phyloP scores from a whole-genome alignment of 2,329 filamentous ascomycete species.

The Parastagonospora nodorum region DNA sequence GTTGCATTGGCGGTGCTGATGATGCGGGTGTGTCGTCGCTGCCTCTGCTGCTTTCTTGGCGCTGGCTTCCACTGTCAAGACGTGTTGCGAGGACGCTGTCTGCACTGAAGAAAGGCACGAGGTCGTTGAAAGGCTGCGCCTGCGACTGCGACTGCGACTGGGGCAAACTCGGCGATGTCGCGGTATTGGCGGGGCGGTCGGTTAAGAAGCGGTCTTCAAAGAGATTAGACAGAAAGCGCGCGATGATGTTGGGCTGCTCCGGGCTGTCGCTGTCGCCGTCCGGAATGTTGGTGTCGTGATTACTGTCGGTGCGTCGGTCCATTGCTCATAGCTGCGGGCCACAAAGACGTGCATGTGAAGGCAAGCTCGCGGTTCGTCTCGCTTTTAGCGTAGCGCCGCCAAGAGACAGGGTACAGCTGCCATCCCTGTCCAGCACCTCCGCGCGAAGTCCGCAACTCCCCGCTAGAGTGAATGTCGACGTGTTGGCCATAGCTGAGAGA shows the following conservation, averaged over 20 bases:
- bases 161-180: conserved; percentile 17
- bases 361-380: conserved; percentile 6
- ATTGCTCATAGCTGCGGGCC: conserved; percentile 12
- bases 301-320: conserved; percentile 7
- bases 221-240: conserved; percentile 26
- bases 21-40: neutral
- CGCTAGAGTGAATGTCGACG: too few relatives aligned
- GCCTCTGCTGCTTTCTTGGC: too few relatives aligned
- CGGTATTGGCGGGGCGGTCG: conserved; percentile 15
- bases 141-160: conserved; percentile 10
- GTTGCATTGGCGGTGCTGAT: conserved; percentile 14
- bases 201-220: conserved; percentile 30
- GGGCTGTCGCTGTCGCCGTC: conserved; percentile 5
- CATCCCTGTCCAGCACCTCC: conserved; percentile 10
- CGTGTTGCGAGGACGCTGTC: conserved; percentile 14
- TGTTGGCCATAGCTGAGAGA: too few relatives aligned
- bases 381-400: conserved; percentile 4
- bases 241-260: conserved; percentile 10
- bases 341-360: conserved; percentile 18
- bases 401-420: conserved; percentile 7
- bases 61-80: neutral
- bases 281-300: neutral
- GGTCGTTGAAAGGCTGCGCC: conserved; percentile 14
- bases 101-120: conserved; percentile 30
- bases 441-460: conserved; percentile 12